These are phyloP conservation scores for Fomitopsis palustris DNA, from an alignment of 1,284 basidiomycete genomes.

Conservation along the genomic window DNA sequence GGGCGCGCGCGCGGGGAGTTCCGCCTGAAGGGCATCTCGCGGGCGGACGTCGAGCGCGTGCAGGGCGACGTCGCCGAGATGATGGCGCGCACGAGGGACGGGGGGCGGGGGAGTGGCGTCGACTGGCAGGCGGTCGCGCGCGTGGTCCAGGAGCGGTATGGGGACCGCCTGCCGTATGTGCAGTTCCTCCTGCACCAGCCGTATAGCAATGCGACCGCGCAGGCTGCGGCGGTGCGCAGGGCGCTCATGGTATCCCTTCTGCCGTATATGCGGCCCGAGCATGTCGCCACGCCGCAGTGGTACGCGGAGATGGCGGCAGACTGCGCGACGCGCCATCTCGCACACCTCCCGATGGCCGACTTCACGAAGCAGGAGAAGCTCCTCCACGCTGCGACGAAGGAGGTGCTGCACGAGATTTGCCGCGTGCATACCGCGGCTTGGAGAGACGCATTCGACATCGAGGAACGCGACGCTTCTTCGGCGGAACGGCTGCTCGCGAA, in stretches of 20 bases:
- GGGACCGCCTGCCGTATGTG: neutral
- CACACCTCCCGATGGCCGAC: neutral
- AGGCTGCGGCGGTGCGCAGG: neutral
- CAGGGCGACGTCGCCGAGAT: neutral
- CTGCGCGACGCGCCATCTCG: neutral
- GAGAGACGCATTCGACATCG: neutral
- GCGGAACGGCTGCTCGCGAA: neutral
- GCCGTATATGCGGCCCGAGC: neutral
- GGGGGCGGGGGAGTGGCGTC: neutral
- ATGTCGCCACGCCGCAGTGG: neutral
- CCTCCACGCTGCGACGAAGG: neutral
- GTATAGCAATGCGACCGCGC: neutral
- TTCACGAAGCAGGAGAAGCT: neutral
- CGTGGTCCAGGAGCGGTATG: neutral
- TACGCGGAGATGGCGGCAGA: neutral
- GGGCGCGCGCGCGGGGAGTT: neutral
- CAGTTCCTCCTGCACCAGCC: neutral
- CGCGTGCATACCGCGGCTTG: neutral
- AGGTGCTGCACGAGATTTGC: slow-evolving; percentile 1
- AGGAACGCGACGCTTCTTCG: neutral
- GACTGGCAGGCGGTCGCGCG: neutral
- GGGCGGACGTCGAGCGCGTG: neutral
- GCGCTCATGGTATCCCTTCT: neutral
- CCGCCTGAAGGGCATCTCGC: neutral
- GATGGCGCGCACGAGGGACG: neutral